A percentile compares a stretch with the other conserved stretches of the same genome.
These are phyloP conservation scores for Neonectria magnoliae DNA, from an alignment of 2,329 filamentous ascomycete genomes.

Conservation along the genomic window DNA sequence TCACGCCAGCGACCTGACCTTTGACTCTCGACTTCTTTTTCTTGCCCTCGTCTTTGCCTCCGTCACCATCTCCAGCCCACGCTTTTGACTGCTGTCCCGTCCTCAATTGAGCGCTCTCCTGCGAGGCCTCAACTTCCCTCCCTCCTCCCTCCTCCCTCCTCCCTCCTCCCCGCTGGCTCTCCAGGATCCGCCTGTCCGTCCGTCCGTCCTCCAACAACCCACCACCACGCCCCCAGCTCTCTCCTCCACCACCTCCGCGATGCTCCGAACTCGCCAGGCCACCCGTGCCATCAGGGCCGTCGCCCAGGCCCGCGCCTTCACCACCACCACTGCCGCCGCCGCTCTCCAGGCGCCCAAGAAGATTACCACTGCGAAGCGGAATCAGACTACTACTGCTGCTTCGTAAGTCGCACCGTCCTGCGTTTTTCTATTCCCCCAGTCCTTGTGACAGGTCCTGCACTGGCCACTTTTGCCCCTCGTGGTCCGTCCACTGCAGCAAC, in stretches of 20 bases:
- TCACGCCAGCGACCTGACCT: slow-evolving; percentile 19
- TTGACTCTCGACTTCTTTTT: slow-evolving; percentile 20
- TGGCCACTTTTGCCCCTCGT: slow-evolving; percentile 27
- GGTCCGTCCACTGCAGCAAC: slow-evolving; percentile 9
- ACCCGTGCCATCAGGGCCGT: slow-evolving; percentile 57
- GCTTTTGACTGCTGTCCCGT: slow-evolving; percentile 10
- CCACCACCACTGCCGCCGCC: slow-evolving; percentile 50
- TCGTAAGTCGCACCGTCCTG: slow-evolving; percentile 58
- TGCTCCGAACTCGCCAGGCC: slow-evolving; percentile 33
- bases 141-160: slow-evolving; percentile 12
- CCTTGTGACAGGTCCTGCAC: neutral
- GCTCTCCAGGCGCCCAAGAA: slow-evolving; percentile 51
- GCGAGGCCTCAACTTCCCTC: slow-evolving; percentile 10
- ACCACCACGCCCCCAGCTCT: slow-evolving; percentile 21
- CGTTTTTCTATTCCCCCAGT: slow-evolving; percentile 13
- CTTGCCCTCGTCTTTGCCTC: slow-evolving; percentile 27
- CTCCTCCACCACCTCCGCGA: slow-evolving; percentile 27
- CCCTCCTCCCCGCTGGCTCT: slow-evolving; percentile 26
- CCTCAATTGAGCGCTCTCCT: slow-evolving; percentile 31
- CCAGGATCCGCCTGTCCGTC: slow-evolving; percentile 13
- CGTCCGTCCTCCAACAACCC: slow-evolving; percentile 8
- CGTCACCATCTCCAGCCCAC: slow-evolving; percentile 13
- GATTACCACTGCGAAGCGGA: slow-evolving; percentile 54
- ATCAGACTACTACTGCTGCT: slow-evolving; percentile 57
- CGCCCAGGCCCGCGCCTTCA: slow-evolving; percentile 53